Evolutionary conservation across 2,329 filamentous ascomycete species (phyloP), one percentile per base, ranked within the genome.

Genomic region (Diaporthe longicolla): DNA sequence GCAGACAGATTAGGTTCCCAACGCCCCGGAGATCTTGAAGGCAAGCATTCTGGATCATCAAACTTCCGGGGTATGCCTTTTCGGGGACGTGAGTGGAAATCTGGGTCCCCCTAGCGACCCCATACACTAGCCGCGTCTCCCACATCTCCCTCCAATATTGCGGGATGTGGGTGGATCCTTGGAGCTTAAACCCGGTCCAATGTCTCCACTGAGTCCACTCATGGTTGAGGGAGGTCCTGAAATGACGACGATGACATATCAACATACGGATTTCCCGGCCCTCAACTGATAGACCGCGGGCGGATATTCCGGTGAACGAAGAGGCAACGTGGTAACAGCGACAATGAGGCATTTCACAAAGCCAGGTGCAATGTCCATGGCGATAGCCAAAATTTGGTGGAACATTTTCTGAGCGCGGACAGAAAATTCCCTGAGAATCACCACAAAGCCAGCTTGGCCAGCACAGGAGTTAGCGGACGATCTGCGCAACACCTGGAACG

Each of bases 101-200:
- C 29, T 35, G 29, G 26, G 29, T 8, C 37, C 45, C 61, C 59
- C 24, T 32, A 21, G 26, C 13, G 4, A 9, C 40, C 24, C 59
- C 59, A 26, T 63, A 48, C n/a, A 40, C 43, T n/a, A 21, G 45
- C 19, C 19, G 59, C 1, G 37, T 15, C 37, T 40, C 37, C 37
- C 37, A 40, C 37, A 13, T 35, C 61, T 26, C 45, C 43, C 61
- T 26, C 26, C 26, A 9, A 52, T 52, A 19, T 24, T 52, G 61
- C 43, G 61, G 61, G 61, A 66, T 52, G 61, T 66, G 61, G 61
- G 61, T 52, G 29, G 61, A 65, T 65, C 61, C 59, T 40, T 50
- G 61, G 45, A 66, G 61, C 45, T 66, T 50, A 24, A 66, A 50
- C 61, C 43, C 29, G 45, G 63, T 9, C 15, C 45, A 26, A 26